These are phyloP conservation scores for Backusella sp. DNA, from an alignment of 192 early-diverging fungal genomes.

Conservation along the genomic window DNA sequence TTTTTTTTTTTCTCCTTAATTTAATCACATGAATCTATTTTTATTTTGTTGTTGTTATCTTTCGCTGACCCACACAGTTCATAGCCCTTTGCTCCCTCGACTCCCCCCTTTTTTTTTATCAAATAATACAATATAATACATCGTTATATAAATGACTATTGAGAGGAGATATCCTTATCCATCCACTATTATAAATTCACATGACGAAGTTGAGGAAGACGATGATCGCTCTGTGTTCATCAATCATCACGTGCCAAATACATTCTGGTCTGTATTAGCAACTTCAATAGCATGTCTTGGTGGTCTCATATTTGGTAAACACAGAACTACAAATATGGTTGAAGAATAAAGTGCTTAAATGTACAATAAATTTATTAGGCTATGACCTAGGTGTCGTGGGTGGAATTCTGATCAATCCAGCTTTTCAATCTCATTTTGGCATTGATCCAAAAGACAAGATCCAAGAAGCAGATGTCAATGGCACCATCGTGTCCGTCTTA, in stretches of 20 bases:
- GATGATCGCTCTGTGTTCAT: background rate
- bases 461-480: conserved; percentile 16
- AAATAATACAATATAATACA: background rate
- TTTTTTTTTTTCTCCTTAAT: background rate
- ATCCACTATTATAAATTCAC: background rate
- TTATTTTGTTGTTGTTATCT: background rate
- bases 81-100: background rate
- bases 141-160: background rate
- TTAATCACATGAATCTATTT: conserved; percentile 6
- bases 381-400: conserved; percentile 21
- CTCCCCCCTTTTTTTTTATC: background rate
- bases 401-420: conserved; percentile 16
- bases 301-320: conserved; percentile 16
- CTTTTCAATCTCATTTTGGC: conserved; percentile 20
- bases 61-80: background rate
- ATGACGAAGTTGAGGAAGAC: background rate
- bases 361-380: background rate
- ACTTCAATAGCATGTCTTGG: conserved; percentile 12
- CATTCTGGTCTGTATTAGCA: conserved; percentile 9
- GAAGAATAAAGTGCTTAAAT: background rate
- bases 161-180: background rate
- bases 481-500: conserved; percentile 14
- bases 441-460: conserved; percentile 23
- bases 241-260: background rate
- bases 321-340: background rate